A percentile compares a stretch with the other conserved stretches of the same genome.
These are phyloP conservation scores for Adansonia grandidieri DNA, from an alignment of 441 rosid genomes.

Conservation along the genomic window DNA sequence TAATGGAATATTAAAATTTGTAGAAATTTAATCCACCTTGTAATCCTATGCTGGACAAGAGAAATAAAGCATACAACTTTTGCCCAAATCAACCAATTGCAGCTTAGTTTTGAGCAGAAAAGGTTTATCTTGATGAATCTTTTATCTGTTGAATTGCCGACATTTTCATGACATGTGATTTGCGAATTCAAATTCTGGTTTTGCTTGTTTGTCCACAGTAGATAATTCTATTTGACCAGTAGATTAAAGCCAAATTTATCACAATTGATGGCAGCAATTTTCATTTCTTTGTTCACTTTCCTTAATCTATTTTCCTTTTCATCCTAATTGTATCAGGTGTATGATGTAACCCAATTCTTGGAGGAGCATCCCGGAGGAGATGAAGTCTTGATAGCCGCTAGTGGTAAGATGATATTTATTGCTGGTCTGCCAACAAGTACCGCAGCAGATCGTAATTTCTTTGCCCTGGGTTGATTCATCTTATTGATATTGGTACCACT, in stretches of 20 bases:
- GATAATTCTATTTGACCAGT: not conserved
- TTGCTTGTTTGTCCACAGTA: not conserved
- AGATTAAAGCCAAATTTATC: not conserved
- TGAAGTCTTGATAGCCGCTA: constrained; percentile 54
- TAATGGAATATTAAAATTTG: not conserved
- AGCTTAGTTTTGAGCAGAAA: not conserved
- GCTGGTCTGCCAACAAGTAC: not conserved
- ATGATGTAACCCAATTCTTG: constrained; percentile 51
- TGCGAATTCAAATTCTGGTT: not conserved
- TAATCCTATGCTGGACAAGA: not conserved
- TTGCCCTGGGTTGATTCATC: constrained; percentile 2
- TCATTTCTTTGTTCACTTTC: not conserved
- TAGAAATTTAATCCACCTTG: not conserved
- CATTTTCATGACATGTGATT: not conserved
- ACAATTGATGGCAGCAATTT: not conserved
- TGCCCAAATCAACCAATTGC: not conserved
- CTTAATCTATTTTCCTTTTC: not conserved
- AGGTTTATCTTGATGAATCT: not conserved
- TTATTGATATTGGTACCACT: constrained; percentile 15
- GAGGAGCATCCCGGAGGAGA: constrained; percentile 72
- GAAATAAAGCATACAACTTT: not conserved
- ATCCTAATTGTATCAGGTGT: constrained; percentile 36
- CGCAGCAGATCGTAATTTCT: not conserved
- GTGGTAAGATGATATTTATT: constrained; percentile 37
- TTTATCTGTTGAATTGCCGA: not conserved